A percentile compares a stretch with the other conserved stretches of the same genome.
Conservation (phyloP, 345 rosid species). For the Citrus cavaleriei region DNA sequence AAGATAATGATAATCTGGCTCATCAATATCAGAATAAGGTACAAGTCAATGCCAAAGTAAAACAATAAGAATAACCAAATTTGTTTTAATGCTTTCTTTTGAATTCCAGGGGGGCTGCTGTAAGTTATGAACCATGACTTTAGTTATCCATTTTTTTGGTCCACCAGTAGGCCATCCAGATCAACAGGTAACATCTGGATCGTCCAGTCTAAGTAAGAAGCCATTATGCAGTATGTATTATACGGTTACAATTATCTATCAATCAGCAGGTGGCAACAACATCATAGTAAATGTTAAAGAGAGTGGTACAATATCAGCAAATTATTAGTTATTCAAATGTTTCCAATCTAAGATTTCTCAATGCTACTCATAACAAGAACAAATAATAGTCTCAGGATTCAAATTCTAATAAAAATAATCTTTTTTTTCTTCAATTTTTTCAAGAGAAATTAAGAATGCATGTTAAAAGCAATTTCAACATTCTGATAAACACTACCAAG, state of each 20-base stretch:
- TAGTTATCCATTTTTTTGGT: background rate
- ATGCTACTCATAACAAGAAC: background rate
- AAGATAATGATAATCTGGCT: background rate
- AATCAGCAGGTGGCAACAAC: background rate
- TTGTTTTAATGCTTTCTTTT: background rate
- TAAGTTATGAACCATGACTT: background rate
- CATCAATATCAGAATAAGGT: background rate
- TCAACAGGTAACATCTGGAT: background rate
- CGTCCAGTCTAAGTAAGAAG: background rate
- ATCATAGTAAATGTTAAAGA: background rate
- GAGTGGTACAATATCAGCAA: background rate
- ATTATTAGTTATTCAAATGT: background rate
- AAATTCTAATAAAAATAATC: background rate
- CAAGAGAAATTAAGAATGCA: background rate
- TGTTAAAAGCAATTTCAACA: background rate
- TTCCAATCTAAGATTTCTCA: background rate
- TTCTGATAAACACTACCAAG: background rate
- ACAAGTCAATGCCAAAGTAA: background rate
- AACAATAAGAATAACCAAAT: background rate
- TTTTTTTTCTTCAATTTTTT: background rate
- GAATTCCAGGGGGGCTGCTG: background rate
- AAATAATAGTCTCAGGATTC: background rate
- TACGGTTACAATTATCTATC: background rate
- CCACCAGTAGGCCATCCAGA: background rate
- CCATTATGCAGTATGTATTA: background rate